Percentiles rank a stretch among this genome's conserved stretches.
These are phyloP conservation scores for Botrytis elliptica DNA, from an alignment of 2,329 filamentous ascomycete genomes.

Conservation along the genomic window DNA sequence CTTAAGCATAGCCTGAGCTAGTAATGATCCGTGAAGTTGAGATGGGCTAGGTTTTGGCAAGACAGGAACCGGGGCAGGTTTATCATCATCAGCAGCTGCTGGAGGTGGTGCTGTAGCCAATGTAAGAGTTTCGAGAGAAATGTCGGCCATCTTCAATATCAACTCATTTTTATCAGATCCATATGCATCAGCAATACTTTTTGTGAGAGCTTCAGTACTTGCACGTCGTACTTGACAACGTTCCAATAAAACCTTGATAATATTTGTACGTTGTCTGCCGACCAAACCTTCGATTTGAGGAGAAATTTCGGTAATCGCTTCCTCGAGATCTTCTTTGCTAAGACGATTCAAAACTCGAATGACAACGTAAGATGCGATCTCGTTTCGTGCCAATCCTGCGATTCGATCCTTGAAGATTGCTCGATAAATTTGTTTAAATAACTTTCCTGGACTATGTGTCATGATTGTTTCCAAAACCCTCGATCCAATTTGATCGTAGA, in stretches of 20 bases:
- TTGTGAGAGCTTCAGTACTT: constrained; percentile 53
- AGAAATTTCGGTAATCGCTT: constrained; percentile 68
- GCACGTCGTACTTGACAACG: constrained; percentile 69
- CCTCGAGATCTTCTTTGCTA: constrained; percentile 79
- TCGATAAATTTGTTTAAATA: constrained; percentile 85
- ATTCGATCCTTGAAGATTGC: constrained; percentile 79
- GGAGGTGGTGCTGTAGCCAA: constrained; percentile 33
- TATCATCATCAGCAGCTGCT: constrained; percentile 32
- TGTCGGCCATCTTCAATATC: constrained; percentile 59
- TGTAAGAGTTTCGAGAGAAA: constrained; percentile 50
- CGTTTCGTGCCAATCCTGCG: constrained; percentile 79
- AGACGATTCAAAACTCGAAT: constrained; percentile 79
- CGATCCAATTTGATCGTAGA: constrained; percentile 90
- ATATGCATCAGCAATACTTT: constrained; percentile 55
- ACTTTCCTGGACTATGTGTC: constrained; percentile 74
- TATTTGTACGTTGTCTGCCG: constrained; percentile 70
- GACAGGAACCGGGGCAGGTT: constrained; percentile 33
- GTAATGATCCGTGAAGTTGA: constrained; percentile 78
- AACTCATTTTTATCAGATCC: constrained; percentile 49
- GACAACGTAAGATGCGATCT: constrained; percentile 84
- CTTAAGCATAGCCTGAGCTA: constrained; percentile 76
- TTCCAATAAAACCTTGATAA: constrained; percentile 80
- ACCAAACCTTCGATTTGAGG: constrained; percentile 73
- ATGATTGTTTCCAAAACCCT: constrained; percentile 86
- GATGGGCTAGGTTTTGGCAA: constrained; percentile 42